Evolutionary conservation across 129 eudicot species (phyloP).

Genomic region (Smallanthus sonchifolius): DNA sequence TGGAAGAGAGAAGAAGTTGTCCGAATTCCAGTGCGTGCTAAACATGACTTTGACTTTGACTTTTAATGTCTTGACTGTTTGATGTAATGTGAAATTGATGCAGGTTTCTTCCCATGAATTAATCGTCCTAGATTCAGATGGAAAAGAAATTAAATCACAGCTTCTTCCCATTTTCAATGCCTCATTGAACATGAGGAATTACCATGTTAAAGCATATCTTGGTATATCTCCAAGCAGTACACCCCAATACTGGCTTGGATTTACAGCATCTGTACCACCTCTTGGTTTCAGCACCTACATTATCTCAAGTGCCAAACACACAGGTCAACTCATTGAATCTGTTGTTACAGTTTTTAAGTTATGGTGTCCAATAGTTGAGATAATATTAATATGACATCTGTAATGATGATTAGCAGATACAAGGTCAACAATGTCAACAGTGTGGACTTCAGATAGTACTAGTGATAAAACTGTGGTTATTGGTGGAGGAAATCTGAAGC

Average conservation of each 20-base stretch:
- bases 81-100: conserved; percentile 1
- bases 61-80: conserved; percentile 3
- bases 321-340: conserved; percentile 40
- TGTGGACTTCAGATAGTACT: conserved; percentile 41
- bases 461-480: conserved; percentile 45
- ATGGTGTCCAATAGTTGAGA: not conserved
- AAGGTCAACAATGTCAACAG: conserved; percentile 42
- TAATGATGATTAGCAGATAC: conserved; percentile 36
- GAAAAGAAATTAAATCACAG: conserved; percentile 75
- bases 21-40: conserved; percentile 81
- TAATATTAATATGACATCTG: not conserved
- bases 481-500: conserved; percentile 85
- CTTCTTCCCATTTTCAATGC: conserved; percentile 63
- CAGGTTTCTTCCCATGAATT: conserved; percentile 66
- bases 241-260: conserved; percentile 72
- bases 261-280: conserved; percentile 78
- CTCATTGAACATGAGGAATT: conserved; percentile 46
- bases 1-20: conserved; percentile 95
- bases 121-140: conserved; percentile 66
- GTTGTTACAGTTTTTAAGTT: conserved; percentile 5
- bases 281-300: conserved; percentile 89
- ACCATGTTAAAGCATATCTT: conserved; percentile 68
- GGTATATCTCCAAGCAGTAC: conserved; percentile 53
- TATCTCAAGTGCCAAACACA: conserved; percentile 47
- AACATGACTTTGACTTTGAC: not conserved